phyloP scores from a whole-genome alignment of 176 grass and related monocot species.

The Poa annua region DNA sequence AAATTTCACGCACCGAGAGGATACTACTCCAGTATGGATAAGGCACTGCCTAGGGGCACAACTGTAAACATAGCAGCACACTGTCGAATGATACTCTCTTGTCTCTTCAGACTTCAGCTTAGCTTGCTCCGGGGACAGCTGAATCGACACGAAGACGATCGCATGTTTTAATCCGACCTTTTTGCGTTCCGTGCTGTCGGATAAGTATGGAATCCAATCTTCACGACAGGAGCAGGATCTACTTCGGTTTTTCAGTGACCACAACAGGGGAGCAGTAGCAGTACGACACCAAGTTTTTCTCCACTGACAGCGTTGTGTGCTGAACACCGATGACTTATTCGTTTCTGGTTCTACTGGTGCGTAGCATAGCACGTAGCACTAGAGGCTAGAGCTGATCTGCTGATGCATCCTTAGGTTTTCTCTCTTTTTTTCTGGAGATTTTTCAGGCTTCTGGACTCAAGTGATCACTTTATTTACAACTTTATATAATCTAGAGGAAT shows the following conservation, averaged over 20 bases:
- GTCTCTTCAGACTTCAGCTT: background rate
- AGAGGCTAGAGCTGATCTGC: no score
- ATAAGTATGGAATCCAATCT: constrained; percentile 3
- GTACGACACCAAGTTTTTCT: background rate
- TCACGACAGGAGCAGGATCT: background rate
- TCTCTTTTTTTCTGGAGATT: no score
- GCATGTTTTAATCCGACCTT: background rate
- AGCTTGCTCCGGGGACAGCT: background rate
- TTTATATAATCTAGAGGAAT: no score
- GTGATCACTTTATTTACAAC: no score
- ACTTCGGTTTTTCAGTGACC: background rate
- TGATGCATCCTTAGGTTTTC: no score
- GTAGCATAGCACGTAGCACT: no score
- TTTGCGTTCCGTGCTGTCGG: background rate
- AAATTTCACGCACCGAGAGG: no score
- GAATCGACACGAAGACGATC: background rate
- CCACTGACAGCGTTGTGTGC: background rate
- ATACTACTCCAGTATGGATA: background rate
- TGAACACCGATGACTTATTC: background rate
- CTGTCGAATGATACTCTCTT: background rate
- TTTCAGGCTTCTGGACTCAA: no score
- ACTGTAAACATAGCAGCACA: background rate
- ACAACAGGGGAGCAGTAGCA: background rate
- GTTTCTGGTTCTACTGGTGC: background rate
- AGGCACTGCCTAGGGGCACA: constrained; percentile 6